A percentile compares a stretch with the other conserved stretches of the same genome.
These are phyloP conservation scores for Auricularia sp. DNA, from an alignment of 768 basidiomycete species.

Conservation along the genomic window DNA sequence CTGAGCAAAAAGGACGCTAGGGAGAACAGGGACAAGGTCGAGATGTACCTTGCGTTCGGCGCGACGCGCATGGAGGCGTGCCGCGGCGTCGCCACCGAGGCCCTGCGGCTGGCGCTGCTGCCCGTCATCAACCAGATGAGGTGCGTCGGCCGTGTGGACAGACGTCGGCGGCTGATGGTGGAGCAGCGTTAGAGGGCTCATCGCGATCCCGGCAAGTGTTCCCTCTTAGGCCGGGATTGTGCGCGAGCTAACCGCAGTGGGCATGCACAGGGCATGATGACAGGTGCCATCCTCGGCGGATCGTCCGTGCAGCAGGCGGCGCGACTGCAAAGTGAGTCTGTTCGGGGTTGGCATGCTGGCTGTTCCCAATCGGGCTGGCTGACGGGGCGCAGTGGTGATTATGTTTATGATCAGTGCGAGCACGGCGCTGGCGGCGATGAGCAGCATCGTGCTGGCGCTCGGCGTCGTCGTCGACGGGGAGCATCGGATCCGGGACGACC, in stretches of 20 bases:
- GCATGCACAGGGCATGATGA: constrained; percentile 63
- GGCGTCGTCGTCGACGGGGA: constrained; percentile 56
- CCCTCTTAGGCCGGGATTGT: background rate
- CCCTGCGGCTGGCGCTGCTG: constrained; percentile 67
- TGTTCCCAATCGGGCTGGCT: background rate
- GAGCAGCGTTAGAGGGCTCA: constrained; percentile 59
- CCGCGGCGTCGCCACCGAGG: constrained; percentile 66
- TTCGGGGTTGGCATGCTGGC: background rate
- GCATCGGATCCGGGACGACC: constrained; percentile 52
- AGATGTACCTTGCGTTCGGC: constrained; percentile 78
- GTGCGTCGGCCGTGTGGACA: constrained; percentile 23
- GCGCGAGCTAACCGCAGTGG: background rate
- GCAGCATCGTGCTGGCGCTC: constrained; percentile 52
- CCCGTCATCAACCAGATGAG: constrained; percentile 86
- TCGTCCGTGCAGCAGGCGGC: constrained; percentile 79
- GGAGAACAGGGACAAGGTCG: constrained; percentile 78
- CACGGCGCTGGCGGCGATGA: constrained; percentile 60
- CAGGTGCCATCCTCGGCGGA: constrained; percentile 81
- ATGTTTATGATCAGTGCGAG: constrained; percentile 87
- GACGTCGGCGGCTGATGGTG: background rate
- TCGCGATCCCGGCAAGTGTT: constrained; percentile 44
- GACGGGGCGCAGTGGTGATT: constrained; percentile 50
- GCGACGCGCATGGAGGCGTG: constrained; percentile 79
- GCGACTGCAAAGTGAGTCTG: constrained; percentile 51
- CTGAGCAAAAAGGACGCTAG: constrained; percentile 24